Base-by-base conservation (phyloP, 139 green algal species). In the Picochlorum sp. region DNA sequence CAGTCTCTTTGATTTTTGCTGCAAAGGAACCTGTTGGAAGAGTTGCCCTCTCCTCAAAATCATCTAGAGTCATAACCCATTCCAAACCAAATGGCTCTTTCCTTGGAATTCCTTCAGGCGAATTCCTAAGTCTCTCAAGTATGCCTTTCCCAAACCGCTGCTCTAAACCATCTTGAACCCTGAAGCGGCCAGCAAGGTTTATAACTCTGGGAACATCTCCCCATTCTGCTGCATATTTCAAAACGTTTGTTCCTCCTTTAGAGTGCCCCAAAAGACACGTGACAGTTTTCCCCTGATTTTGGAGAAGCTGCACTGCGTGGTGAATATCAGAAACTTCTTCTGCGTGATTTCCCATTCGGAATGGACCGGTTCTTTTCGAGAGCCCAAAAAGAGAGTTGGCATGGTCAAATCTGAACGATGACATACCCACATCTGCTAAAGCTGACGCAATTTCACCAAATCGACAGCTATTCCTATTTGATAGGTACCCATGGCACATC, bases 71-170 rank as follows among this genome's bases (percentile, higher is more conserved):
- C 50, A 78, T 59, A 3, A 59, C 20, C 70, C 70, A 78, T 36
- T 71, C 28, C 6, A 69, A 43, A 32, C 68, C 57, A 3, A 12
- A 53, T n/a, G 29, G 5, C 40, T 78, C 60, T 35, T 53, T 58
- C 12, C 36, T 30, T 4, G 39, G 16, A 18, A 76, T 68, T 13
- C 44, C 52, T 31, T 59, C 29, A 26, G 39, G 39, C 39, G 39
- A 16, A 16, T 47, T 47, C 30, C 63, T 35, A 20, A 56, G 28
- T 4, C 10, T 35, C 7, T 71, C 66, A 7, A 78, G 14, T 14
- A 78, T 76, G 43, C 74, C 65, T n/a, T 49, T 37, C 5, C 70
- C 70, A 61, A 76, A 78, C 20, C 37, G 30, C 39, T 68, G 52
- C 20, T 52, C 20, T 16, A 59, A 10, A 16, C 61, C 61, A 43